Evolutionary conservation across 352 stramenopile genomes (phyloP), one percentile per base, ranked within the genome.

Genomic region (Peronospora farinosa): DNA sequence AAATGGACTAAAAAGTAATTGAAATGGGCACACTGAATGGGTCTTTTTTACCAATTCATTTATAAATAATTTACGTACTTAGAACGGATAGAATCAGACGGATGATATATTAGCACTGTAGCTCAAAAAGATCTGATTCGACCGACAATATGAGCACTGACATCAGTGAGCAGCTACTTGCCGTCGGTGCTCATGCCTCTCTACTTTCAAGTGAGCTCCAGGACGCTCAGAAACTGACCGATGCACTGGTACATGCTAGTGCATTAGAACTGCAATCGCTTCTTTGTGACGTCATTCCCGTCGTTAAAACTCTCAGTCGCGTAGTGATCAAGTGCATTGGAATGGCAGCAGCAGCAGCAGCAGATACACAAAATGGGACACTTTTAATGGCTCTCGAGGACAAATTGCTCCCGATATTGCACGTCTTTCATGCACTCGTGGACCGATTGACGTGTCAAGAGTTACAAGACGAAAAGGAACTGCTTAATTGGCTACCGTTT

Each of bases 401-500:
- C 28, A 51, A 60, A 28, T 39, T 77, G 4, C 42, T 44, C 25
- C 54, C 58, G 1, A 41, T 77, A 12, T 15, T 82, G n/a, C 35
- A 33, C n/a, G 46, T 67, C 8, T 40, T 77, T 4, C 36, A 35
- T 5, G 40, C 44, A 17, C 51, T 77, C 25, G 57, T 64, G 8
- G 27, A 42, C 2, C 51, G 40, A 12, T 32, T 44, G 25, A 47
- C 21, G 7, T 6, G 30, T 21, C 38, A 17, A 16, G 38, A 57
- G 33, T 8, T 45, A 1, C 38, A 39, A 5, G 16, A 41, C 0
- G 50, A 50, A 7, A 63, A 57, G 21, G 35, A 67, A 44, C 42
- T 78, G 17, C 28, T 38, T 5, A 55, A 40, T 12, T 83, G 72
- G 72, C 40, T 73, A 10, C 72, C 72, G 28, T 76, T 72, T 21